Evolutionary conservation across 495 filamentous ascomycete genomes (phyloP).

Genomic region (Tricharina praecox): DNA sequence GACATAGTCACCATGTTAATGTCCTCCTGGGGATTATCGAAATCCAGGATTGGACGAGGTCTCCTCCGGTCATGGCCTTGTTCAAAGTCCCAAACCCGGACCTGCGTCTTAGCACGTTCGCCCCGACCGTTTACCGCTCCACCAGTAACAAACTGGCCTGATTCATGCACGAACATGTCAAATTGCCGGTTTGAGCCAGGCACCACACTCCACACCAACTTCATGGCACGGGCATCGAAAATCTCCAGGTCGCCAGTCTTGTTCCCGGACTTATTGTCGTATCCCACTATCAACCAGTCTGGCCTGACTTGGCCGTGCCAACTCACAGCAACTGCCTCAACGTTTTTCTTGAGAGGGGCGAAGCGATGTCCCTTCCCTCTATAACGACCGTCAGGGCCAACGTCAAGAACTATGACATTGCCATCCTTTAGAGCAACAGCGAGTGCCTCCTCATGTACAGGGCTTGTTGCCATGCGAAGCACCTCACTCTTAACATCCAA

Average conservation of each 20-base stretch:
- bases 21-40: constrained; percentile 64
- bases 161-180: constrained; percentile 16
- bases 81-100: constrained; percentile 4
- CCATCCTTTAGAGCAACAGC: constrained; percentile 35
- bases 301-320: constrained; percentile 7
- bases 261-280: constrained; percentile 10
- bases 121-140: not conserved
- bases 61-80: no score
- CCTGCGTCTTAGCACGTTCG: not conserved
- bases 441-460: constrained; percentile 31
- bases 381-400: no score
- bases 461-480: constrained; percentile 49
- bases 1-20: constrained; percentile 67
- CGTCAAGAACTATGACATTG: constrained; percentile 32
- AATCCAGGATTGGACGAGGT: constrained; percentile 23
- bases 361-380: no score
- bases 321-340: constrained; percentile 12
- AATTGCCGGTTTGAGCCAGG: constrained; percentile 11
- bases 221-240: constrained; percentile 9
- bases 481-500: constrained; percentile 42
- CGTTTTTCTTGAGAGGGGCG: not conserved
- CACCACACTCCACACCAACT: not conserved
- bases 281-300: constrained; percentile 17
- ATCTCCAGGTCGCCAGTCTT: constrained; percentile 10
- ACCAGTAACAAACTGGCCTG: constrained; percentile 12